phyloP scores from a whole-genome alignment of 805 yeast species.

The Schizosaccharomyces pombe region DNA sequence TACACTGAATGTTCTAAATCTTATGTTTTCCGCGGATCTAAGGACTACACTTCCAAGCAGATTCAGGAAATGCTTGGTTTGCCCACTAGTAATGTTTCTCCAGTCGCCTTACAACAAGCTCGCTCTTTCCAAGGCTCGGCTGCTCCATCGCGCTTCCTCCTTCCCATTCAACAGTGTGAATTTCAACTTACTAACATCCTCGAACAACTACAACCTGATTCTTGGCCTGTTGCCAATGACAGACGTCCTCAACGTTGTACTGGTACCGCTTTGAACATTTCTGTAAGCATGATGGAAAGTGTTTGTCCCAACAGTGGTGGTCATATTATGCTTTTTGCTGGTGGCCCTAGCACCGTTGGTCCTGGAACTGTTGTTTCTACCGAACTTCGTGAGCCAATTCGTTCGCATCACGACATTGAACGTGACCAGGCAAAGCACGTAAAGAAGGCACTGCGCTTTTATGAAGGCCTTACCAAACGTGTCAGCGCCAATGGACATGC shows the following conservation, averaged over 20 bases:
- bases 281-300: slow-evolving; percentile 58
- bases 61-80: slow-evolving; percentile 40
- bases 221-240: slow-evolving; percentile 65
- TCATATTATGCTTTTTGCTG: slow-evolving; percentile 69
- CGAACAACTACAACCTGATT: slow-evolving; percentile 54
- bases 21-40: slow-evolving; percentile 70
- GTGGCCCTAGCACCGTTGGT: slow-evolving; percentile 83
- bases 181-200: slow-evolving; percentile 57
- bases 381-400: slow-evolving; percentile 80
- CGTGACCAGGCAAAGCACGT: slow-evolving; percentile 71
- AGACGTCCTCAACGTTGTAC: slow-evolving; percentile 76
- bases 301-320: slow-evolving; percentile 71
- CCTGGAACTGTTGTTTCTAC: slow-evolving; percentile 89
- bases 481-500: slow-evolving; percentile 55
- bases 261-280: slow-evolving; percentile 76
- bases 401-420: slow-evolving; percentile 93
- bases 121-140: slow-evolving; percentile 13
- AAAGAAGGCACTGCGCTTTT: slow-evolving; percentile 64
- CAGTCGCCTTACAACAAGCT: neutral
- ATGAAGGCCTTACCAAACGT: slow-evolving; percentile 47
- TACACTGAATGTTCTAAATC: slow-evolving; percentile 46
- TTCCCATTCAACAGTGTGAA: slow-evolving; percentile 58
- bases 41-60: slow-evolving; percentile 41
- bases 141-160: slow-evolving; percentile 24
- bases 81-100: slow-evolving; percentile 9